These are phyloP conservation scores for Globisporangium abappressorium DNA, from an alignment of 352 stramenopile species.

Conservation along the genomic window DNA sequence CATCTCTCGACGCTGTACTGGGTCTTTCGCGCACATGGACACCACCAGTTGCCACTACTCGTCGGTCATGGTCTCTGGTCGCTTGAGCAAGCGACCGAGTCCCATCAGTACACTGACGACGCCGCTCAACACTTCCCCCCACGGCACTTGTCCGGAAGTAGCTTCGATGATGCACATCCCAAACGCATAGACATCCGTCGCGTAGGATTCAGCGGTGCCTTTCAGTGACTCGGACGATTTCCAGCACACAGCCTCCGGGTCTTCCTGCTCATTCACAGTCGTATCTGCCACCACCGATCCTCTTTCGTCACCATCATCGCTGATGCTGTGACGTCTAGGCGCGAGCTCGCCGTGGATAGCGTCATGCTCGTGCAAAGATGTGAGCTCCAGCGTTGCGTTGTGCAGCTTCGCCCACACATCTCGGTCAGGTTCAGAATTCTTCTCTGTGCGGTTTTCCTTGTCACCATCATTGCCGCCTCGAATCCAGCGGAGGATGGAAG, in stretches of 20 bases:
- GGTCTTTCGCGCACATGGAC: not conserved
- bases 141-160: slow-evolving; percentile 1
- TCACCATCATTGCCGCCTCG: not conserved
- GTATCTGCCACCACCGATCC: too few relatives aligned
- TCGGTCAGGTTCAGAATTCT: too few relatives aligned
- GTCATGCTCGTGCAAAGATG: not conserved
- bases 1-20: not conserved
- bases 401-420: not conserved
- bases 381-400: not conserved
- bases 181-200: slow-evolving; percentile 15
- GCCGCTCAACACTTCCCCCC: not conserved
- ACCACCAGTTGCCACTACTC: not conserved
- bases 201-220: not conserved
- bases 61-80: not conserved
- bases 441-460: too few relatives aligned
- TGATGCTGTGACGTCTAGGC: not conserved
- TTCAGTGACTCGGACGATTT: not conserved
- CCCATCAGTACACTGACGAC: not conserved
- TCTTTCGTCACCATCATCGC: too few relatives aligned
- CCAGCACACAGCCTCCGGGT: not conserved
- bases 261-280: not conserved
- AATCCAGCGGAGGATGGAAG: not conserved
- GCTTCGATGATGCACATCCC: slow-evolving; percentile 18
- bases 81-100: not conserved
- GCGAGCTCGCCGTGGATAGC: not conserved